These are phyloP conservation scores for Ophiocordyceps sinensis DNA, from an alignment of 2,329 filamentous ascomycete species.

Conservation along the genomic window DNA sequence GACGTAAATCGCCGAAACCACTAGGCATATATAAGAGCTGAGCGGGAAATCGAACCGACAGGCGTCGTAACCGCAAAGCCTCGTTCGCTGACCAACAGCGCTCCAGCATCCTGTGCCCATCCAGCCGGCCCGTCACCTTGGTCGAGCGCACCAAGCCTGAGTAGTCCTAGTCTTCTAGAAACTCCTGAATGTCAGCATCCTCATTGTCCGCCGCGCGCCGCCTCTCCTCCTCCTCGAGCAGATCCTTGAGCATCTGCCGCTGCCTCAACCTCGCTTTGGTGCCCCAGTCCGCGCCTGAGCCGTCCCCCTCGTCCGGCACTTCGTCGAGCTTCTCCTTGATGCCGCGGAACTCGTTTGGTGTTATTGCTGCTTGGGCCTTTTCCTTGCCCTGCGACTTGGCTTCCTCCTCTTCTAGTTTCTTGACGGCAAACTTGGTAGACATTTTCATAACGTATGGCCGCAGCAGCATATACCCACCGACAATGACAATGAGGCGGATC, in stretches of 20 bases:
- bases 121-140: background rate
- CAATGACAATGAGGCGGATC: conserved; percentile 57
- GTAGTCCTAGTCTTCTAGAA: conserved; percentile 34
- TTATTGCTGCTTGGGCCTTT: conserved; percentile 30
- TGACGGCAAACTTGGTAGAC: conserved; percentile 47
- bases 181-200: conserved; percentile 63
- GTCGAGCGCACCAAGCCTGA: background rate
- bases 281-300: conserved; percentile 47
- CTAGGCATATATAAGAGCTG: too few species aligned
- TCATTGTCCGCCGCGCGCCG: conserved; percentile 48
- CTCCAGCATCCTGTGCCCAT: background rate
- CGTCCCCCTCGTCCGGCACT: conserved; percentile 28
- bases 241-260: conserved; percentile 49
- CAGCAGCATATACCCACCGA: conserved; percentile 59
- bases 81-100: background rate
- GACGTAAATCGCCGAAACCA: too few species aligned
- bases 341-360: conserved; percentile 50
- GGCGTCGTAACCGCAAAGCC: too few species aligned
- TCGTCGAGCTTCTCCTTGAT: conserved; percentile 37
- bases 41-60: too few species aligned
- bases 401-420: conserved; percentile 46
- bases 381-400: conserved; percentile 18
- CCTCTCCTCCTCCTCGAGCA: conserved; percentile 49
- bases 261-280: conserved; percentile 57
- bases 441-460: conserved; percentile 61